Evolutionary conservation across 2,329 filamentous ascomycete species (phyloP).

Genomic region (Epichloe hybrida): DNA sequence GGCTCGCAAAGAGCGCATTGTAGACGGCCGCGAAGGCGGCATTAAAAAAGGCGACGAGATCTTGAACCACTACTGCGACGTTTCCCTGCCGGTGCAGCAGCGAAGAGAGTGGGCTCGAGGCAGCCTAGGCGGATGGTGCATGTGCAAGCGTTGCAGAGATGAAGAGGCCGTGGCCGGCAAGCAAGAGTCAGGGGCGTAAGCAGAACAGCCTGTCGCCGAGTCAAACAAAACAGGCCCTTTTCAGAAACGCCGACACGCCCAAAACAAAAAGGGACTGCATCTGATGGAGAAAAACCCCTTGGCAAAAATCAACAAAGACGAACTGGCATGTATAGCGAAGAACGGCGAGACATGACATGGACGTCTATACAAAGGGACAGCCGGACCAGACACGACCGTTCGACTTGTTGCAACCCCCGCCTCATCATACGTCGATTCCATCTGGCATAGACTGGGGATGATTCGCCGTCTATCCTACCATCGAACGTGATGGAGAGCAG

Average conservation of each 20-base stretch:
- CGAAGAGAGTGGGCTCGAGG: constrained; percentile 81
- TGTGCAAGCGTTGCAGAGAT: constrained; percentile 68
- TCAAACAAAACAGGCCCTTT: too few relatives aligned
- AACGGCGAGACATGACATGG: too few relatives aligned
- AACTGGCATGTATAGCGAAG: too few relatives aligned
- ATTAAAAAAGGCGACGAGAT: constrained; percentile 74
- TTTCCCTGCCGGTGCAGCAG: constrained; percentile 61
- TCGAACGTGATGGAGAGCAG: too few relatives aligned
- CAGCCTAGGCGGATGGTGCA: constrained; percentile 77
- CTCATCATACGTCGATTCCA: neutral
- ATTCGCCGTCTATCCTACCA: too few relatives aligned
- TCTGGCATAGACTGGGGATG: too few relatives aligned
- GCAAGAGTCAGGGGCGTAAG: neutral
- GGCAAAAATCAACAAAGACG: too few relatives aligned
- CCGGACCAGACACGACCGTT: neutral
- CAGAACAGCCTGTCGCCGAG: neutral
- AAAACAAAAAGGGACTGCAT: too few relatives aligned
- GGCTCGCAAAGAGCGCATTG: constrained; percentile 44
- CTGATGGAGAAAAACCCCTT: too few relatives aligned
- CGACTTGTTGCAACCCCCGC: neutral
- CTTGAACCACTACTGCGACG: constrained; percentile 87
- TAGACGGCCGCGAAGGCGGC: constrained; percentile 38
- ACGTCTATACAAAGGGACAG: neutral
- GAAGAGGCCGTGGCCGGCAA: constrained; percentile 37
- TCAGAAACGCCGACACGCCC: too few relatives aligned